Base-by-base conservation (phyloP, 345 rosid species). In the Combretum micranthum region DNA sequence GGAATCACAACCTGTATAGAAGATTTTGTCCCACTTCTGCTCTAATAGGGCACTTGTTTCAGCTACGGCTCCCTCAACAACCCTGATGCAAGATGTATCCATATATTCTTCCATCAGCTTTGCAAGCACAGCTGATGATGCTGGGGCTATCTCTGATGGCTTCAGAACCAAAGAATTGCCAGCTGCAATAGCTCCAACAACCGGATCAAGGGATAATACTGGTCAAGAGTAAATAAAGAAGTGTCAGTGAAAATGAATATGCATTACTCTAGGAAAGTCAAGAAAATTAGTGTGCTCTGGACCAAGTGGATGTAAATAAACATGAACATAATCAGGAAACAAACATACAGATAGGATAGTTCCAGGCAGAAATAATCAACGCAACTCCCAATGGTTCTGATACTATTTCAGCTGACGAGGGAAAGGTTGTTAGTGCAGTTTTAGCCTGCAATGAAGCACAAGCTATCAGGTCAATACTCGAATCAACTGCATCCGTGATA, bases 21-120 rank as follows among this genome's bases (percentile, higher is more conserved):
- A 71, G 69, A 94, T 94, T 69, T 94, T 94, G 73, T 94, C 95
- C 99, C 97, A 94, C 64, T 84, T 94, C 49, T 94, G 99, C 54
- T 90, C 97, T 49, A 94, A 77, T 19, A 94, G 73, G 6, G 83
- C 81, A 61, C 86, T 57, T 57, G 92, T 87, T 77, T 87, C 97
- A 47, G 74, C 49, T 59, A 80, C 88, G 59, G 87, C 77, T 23
- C 97, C 97, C 77, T 87, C 96, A 11, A 94, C 83, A 62, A 94
- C 95, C 70, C 70, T 81, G 49, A 94, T 76, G 26, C 76, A 70
- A 50, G 87, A 85, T 61, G 45, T 15, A 68, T 94, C 99, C 71
- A 94, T 61, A 66, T 90, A 87, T 65, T 81, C 64, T 26, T 72
- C 75, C 11, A 87, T 12, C 63, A 94, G 70, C 64, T 73, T 87